phyloP scores from a whole-genome alignment of 2,329 filamentous ascomycete genomes.

The Arthrobotrys iridis region DNA sequence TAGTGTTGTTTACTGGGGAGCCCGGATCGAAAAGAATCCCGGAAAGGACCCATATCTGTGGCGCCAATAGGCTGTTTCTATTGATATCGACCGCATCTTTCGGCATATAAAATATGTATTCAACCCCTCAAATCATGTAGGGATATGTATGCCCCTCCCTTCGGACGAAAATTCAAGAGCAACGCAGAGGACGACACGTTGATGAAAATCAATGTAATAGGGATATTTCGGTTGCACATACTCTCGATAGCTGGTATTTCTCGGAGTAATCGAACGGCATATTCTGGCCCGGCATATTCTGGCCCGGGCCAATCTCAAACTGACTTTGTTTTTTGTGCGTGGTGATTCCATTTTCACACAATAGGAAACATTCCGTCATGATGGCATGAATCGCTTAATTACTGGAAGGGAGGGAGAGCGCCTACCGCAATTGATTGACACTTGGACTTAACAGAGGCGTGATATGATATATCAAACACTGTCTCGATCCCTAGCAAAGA shows the following conservation, averaged over 20 bases:
- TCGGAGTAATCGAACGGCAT: constrained; percentile 3
- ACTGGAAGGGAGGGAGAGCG: constrained; percentile 1
- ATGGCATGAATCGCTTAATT: constrained; percentile 1
- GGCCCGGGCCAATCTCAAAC: no score
- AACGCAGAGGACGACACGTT: constrained; percentile 19
- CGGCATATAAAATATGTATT: constrained; percentile 25
- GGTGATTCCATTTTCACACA: neutral
- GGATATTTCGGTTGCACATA: constrained; percentile 17
- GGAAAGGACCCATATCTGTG: constrained; percentile 16
- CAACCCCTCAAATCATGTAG: constrained; percentile 17
- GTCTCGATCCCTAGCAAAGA: constrained; percentile 3
- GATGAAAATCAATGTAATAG: constrained; percentile 8
- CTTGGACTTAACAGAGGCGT: constrained; percentile 7
- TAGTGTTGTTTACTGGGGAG: constrained; percentile 9
- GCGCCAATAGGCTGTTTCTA: constrained; percentile 19
- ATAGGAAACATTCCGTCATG: constrained; percentile 13
- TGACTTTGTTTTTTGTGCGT: neutral
- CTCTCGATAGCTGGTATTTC: neutral
- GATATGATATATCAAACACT: constrained; percentile 19
- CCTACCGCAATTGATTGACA: constrained; percentile 13
- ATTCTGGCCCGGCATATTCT: constrained; percentile 1
- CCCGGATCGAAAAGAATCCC: constrained; percentile 11
- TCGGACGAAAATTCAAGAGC: constrained; percentile 13
- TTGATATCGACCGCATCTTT: constrained; percentile 23
- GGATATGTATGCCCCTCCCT: constrained; percentile 17